Evolutionary conservation across 78 protist species (phyloP).

Genomic region (Chrysochromulina parva): DNA sequence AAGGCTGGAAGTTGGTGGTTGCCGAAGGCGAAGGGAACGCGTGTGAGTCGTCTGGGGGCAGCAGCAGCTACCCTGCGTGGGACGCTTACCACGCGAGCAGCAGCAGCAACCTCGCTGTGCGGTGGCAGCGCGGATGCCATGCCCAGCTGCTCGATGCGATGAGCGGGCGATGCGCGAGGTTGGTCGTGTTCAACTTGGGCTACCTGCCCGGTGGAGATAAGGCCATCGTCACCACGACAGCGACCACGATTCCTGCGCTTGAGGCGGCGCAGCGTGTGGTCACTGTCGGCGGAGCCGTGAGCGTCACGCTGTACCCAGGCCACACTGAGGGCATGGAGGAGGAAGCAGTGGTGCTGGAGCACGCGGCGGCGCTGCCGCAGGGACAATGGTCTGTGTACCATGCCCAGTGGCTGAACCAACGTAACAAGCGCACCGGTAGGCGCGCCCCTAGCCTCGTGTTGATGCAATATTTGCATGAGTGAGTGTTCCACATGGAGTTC

Average conservation of each 20-base stretch:
- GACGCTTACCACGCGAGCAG: too few relatives aligned
- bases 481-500: too few relatives aligned
- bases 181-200: constrained; percentile 36
- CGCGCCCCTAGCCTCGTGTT: not conserved
- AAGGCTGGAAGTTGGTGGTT: too few relatives aligned
- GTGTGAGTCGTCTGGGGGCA: too few relatives aligned
- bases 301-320: not conserved
- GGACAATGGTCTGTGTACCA: not conserved
- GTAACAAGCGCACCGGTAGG: not conserved
- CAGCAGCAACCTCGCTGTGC: too few relatives aligned
- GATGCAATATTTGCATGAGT: not conserved
- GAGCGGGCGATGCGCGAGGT: not conserved
- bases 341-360: not conserved
- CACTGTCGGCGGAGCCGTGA: not conserved
- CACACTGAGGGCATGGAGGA: constrained; percentile 12
- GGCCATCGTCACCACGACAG: not conserved
- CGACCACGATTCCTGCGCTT: not conserved
- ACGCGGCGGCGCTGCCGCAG: not conserved
- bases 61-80: too few relatives aligned
- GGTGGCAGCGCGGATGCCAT: too few relatives aligned
- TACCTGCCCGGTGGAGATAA: constrained; percentile 39
- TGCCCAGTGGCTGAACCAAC: constrained; percentile 28
- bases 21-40: too few relatives aligned
- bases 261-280: not conserved
- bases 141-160: too few relatives aligned